phyloP scores from a whole-genome alignment of 169 alveolate species.

The Babesia gibsoni region DNA sequence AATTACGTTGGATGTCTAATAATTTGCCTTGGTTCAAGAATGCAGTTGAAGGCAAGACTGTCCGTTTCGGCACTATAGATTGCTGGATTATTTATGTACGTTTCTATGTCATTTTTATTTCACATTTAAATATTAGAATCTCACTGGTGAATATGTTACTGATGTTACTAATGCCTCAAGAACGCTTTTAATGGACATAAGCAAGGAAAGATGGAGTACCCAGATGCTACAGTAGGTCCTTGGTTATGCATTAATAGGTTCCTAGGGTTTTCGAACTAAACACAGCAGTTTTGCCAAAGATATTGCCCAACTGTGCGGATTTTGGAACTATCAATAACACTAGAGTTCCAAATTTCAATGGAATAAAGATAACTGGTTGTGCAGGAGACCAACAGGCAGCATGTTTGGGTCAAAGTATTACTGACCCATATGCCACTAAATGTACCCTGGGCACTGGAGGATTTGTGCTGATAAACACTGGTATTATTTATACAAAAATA shows the following conservation, averaged over 20 bases:
- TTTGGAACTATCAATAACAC: slow-evolving; percentile 66
- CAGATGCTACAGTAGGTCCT: slow-evolving; percentile 75
- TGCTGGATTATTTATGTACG: slow-evolving; percentile 80
- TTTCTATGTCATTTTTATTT: not conserved
- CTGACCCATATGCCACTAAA: slow-evolving; percentile 83
- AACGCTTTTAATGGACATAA: slow-evolving; percentile 86
- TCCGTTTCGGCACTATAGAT: slow-evolving; percentile 85
- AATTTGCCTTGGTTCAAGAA: slow-evolving; percentile 65
- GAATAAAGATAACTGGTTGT: slow-evolving; percentile 84
- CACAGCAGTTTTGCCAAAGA: slow-evolving; percentile 64
- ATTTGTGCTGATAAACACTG: slow-evolving; percentile 85
- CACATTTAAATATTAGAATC: slow-evolving; percentile 30
- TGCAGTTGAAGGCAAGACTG: slow-evolving; percentile 66
- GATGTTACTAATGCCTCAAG: slow-evolving; percentile 93
- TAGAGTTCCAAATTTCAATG: slow-evolving; percentile 61
- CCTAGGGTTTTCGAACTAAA: slow-evolving; percentile 51
- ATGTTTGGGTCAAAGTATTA: slow-evolving; percentile 85
- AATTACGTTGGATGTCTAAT: slow-evolving; percentile 80
- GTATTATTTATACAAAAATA: not conserved
- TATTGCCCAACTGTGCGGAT: slow-evolving; percentile 66
- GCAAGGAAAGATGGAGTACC: slow-evolving; percentile 83
- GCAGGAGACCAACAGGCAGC: slow-evolving; percentile 92
- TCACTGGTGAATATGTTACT: slow-evolving; percentile 81
- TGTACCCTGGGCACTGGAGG: slow-evolving; percentile 95
- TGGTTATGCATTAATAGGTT: slow-evolving; percentile 22